phyloP scores from a whole-genome alignment of 2,329 filamentous ascomycete species.

The Coniochaeta prunicola region DNA sequence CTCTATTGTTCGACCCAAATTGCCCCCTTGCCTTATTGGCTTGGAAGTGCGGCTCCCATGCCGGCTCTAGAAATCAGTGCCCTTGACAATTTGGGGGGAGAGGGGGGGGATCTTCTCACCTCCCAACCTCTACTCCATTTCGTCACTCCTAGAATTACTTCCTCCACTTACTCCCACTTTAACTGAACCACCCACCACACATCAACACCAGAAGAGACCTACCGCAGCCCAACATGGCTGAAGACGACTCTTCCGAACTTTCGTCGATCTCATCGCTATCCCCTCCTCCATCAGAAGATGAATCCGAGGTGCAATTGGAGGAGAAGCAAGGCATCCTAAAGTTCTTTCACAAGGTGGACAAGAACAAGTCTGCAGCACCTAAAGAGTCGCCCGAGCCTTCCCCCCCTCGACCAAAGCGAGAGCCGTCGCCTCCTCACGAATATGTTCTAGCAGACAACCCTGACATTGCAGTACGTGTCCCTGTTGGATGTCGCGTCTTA shows the following conservation, averaged over 20 bases:
- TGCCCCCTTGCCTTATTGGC: not conserved
- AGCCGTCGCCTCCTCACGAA: constrained; percentile 84
- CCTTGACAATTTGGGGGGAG: not conserved
- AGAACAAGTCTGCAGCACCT: constrained; percentile 33
- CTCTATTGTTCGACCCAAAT: not conserved
- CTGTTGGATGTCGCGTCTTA: constrained; percentile 30
- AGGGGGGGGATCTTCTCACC: not conserved
- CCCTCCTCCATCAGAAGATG: constrained; percentile 43
- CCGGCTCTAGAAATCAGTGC: not conserved
- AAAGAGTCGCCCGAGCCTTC: constrained; percentile 41
- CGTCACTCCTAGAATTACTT: constrained; percentile 5
- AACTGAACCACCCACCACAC: constrained; percentile 13
- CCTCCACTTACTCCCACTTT: constrained; percentile 18
- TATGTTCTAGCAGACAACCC: constrained; percentile 84
- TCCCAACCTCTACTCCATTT: not conserved
- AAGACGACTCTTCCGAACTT: constrained; percentile 57
- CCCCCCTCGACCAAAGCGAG: constrained; percentile 67
- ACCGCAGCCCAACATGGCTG: constrained; percentile 38
- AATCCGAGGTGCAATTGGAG: constrained; percentile 41
- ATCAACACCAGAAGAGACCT: constrained; percentile 6
- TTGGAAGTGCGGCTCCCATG: not conserved
- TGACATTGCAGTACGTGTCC: constrained; percentile 76
- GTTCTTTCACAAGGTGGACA: constrained; percentile 56
- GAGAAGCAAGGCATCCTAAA: constrained; percentile 55
- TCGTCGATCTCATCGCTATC: constrained; percentile 41